Evolutionary conservation across 768 basidiomycete species (phyloP).

Genomic region (Zangia roseola): DNA sequence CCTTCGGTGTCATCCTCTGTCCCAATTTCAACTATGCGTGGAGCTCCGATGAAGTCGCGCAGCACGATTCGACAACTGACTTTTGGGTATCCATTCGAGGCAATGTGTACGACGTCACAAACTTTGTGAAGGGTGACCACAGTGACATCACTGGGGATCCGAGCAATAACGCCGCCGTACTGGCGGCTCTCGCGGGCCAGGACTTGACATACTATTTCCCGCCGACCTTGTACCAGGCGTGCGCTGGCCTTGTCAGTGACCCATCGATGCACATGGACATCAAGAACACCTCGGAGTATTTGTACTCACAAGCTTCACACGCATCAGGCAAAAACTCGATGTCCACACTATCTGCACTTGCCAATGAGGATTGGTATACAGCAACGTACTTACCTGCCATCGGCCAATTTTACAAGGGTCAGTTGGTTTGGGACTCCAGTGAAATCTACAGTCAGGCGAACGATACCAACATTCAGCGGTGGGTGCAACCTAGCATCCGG

Average conservation of each 20-base stretch:
- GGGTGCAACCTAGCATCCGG: conserved; percentile 6
- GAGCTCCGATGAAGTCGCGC: conserved; percentile 47
- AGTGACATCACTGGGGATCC: conserved; percentile 53
- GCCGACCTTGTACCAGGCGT: conserved; percentile 55
- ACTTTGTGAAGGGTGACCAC: conserved; percentile 60
- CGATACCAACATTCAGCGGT: conserved; percentile 35
- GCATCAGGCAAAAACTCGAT: conserved; percentile 49
- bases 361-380: conserved; percentile 53
- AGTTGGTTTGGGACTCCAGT: conserved; percentile 48
- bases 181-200: conserved; percentile 55
- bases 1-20: conserved; percentile 60
- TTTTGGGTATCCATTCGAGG: conserved; percentile 66
- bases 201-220: conserved; percentile 68
- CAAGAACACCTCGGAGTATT: conserved; percentile 46
- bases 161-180: conserved; percentile 47
- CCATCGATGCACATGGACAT: conserved; percentile 37
- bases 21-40: conserved; percentile 63
- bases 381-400: conserved; percentile 55
- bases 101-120: conserved; percentile 59
- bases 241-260: conserved; percentile 56
- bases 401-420: conserved; percentile 56
- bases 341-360: conserved; percentile 35
- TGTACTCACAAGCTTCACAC: conserved; percentile 51
- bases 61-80: conserved; percentile 50
- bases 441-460: conserved; percentile 38